These are phyloP conservation scores for Lecanoromycetidae sp. DNA, from an alignment of 2,329 filamentous ascomycete genomes.

Conservation along the genomic window DNA sequence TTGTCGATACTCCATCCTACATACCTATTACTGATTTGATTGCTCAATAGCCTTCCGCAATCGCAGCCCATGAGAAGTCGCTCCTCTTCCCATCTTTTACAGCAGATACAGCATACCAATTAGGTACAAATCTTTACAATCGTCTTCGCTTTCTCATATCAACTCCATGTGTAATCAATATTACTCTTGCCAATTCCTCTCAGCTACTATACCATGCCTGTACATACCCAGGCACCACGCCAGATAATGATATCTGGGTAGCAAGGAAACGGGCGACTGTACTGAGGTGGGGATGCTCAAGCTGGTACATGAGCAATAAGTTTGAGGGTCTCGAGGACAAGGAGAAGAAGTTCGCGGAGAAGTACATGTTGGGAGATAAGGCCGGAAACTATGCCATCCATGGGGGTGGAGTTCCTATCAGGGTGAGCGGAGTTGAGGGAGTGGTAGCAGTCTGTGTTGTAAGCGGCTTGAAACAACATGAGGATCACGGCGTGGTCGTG, in stretches of 20 bases:
- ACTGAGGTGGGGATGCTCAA: slow-evolving; percentile 55
- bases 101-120: slow-evolving; percentile 27
- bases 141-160: slow-evolving; percentile 27
- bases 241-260: slow-evolving; percentile 63
- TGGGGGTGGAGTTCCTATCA: slow-evolving; percentile 62
- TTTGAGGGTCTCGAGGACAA: slow-evolving; percentile 39
- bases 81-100: slow-evolving; percentile 30
- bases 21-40: not conserved
- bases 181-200: slow-evolving; percentile 27
- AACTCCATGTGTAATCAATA: slow-evolving; percentile 29
- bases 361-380: slow-evolving; percentile 48
- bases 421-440: slow-evolving; percentile 62
- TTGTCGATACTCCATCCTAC: too few relatives aligned
- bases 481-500: slow-evolving; percentile 66
- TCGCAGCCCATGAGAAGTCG: slow-evolving; percentile 16
- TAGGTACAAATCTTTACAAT: slow-evolving; percentile 29
- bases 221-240: slow-evolving; percentile 53
- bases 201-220: slow-evolving; percentile 60
- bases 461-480: slow-evolving; percentile 61
- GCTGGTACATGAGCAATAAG: slow-evolving; percentile 61
- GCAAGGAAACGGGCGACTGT: slow-evolving; percentile 60
- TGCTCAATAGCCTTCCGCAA: not conserved
- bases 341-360: slow-evolving; percentile 51
- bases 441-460: slow-evolving; percentile 64
- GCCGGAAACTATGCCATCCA: slow-evolving; percentile 60